These are phyloP conservation scores for Isoetes engelmannii DNA, from an alignment of 83 land plant species.

Conservation along the genomic window DNA sequence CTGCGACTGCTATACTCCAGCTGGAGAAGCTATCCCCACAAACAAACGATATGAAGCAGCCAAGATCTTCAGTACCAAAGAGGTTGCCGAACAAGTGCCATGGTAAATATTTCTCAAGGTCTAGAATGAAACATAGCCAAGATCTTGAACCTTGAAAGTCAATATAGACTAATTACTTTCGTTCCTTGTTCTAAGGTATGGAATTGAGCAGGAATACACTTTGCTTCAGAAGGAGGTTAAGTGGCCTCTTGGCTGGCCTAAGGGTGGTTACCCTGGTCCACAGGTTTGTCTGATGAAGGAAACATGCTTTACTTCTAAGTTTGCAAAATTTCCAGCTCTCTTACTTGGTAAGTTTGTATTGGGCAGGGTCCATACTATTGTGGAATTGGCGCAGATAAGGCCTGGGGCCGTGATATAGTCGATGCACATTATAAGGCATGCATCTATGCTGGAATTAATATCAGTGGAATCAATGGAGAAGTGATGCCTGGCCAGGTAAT, in stretches of 20 bases:
- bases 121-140: not conserved
- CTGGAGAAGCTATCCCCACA: constrained; percentile 18
- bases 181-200: not conserved
- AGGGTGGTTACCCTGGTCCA: constrained; percentile 45
- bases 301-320: not conserved
- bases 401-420: constrained; percentile 48
- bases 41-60: constrained; percentile 21
- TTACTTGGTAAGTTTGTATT: not conserved
- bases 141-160: not conserved
- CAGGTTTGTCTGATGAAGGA: constrained; percentile 23
- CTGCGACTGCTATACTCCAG: constrained; percentile 20
- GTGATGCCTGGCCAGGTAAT: constrained; percentile 62
- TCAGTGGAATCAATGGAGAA: constrained; percentile 55
- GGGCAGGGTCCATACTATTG: constrained; percentile 8
- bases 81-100: constrained; percentile 16
- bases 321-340: not conserved
- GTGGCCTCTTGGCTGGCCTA: constrained; percentile 51
- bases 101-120: constrained; percentile 8
- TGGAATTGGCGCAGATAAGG: constrained; percentile 37
- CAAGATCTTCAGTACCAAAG: constrained; percentile 16
- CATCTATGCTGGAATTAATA: constrained; percentile 7
- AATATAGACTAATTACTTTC: not conserved
- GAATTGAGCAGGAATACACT: constrained; percentile 31
- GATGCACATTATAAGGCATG: constrained; percentile 25
- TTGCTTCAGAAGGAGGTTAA: constrained; percentile 44